Percentiles rank a stretch among this genome's conserved stretches.
These are phyloP conservation scores for Calcarisporium arbuscula DNA, from an alignment of 2,329 filamentous ascomycete genomes.

Conservation along the genomic window DNA sequence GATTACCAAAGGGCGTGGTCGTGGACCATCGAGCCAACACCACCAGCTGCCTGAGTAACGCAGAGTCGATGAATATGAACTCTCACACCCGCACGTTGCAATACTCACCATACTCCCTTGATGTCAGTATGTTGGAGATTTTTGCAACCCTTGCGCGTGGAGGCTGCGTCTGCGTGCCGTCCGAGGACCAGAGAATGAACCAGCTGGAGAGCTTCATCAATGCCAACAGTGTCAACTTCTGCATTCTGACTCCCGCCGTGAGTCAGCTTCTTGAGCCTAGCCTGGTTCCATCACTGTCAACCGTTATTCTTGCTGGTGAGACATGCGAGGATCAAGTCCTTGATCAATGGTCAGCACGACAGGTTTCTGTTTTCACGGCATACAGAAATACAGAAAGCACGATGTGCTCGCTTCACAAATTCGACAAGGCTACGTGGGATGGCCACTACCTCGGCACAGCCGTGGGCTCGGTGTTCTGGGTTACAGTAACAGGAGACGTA, in stretches of 20 bases:
- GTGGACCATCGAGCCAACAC: constrained; percentile 12
- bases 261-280: constrained; percentile 8
- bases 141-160: constrained; percentile 15
- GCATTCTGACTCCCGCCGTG: constrained; percentile 9
- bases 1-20: constrained; percentile 13
- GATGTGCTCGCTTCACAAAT: constrained; percentile 2
- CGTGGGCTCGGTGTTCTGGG: background rate
- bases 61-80: background rate
- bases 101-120: constrained; percentile 13
- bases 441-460: background rate
- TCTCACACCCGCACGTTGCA: constrained; percentile 4
- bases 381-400: constrained; percentile 16
- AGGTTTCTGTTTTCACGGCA: constrained; percentile 7
- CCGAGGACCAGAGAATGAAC: constrained; percentile 12
- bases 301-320: constrained; percentile 12
- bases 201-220: constrained; percentile 11
- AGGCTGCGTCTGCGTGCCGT: constrained; percentile 15
- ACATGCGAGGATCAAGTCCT: constrained; percentile 4
- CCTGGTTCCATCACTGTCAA: constrained; percentile 5
- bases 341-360: constrained; percentile 9
- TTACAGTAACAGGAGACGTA: constrained; percentile 26
- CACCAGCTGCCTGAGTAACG: constrained; percentile 5
- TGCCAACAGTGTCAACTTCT: constrained; percentile 11
- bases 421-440: background rate
- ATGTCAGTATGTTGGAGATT: constrained; percentile 16